Conservation (phyloP, 1,284 basidiomycete species). For the Fomitopsis palustris region DNA sequence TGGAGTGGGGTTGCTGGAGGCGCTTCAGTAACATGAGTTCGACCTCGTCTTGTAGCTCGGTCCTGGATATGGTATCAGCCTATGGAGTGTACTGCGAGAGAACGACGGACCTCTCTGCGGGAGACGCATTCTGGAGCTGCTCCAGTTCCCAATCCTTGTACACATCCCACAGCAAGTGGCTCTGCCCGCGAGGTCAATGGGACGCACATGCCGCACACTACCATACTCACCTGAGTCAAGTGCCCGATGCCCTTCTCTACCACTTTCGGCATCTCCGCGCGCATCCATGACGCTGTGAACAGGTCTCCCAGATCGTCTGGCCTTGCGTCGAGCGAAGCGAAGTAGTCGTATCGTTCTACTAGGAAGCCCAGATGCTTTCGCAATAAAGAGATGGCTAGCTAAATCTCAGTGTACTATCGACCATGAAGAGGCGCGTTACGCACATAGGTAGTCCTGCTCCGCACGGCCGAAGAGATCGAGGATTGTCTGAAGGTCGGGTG, state of each 20-base stretch:
- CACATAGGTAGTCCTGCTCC: conserved; percentile 81
- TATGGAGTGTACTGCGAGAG: neutral
- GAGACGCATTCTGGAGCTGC: conserved; percentile 44
- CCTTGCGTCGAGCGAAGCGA: conserved; percentile 37
- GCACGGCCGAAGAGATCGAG: conserved; percentile 66
- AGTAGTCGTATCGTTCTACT: conserved; percentile 49
- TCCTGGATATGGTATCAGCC: conserved; percentile 24
- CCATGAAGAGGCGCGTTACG: conserved; percentile 28
- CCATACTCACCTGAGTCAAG: conserved; percentile 47
- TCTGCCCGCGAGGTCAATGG: conserved; percentile 38
- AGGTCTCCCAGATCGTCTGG: conserved; percentile 48
- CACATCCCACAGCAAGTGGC: conserved; percentile 68
- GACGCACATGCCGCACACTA: neutral
- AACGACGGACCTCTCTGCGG: conserved; percentile 43
- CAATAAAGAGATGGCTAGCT: conserved; percentile 68
- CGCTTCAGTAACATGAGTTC: conserved; percentile 53
- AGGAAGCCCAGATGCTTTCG: conserved; percentile 70
- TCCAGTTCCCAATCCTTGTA: conserved; percentile 76
- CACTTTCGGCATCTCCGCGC: conserved; percentile 48
- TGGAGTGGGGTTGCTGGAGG: conserved; percentile 66
- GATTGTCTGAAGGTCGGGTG: conserved; percentile 52
- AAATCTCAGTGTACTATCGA: conserved; percentile 14
- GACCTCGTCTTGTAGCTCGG: conserved; percentile 38
- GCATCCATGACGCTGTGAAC: conserved; percentile 62
- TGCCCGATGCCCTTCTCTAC: conserved; percentile 59